Base-by-base conservation (phyloP, 2,329 filamentous ascomycete genomes). In the Lachnum nothofagi region DNA sequence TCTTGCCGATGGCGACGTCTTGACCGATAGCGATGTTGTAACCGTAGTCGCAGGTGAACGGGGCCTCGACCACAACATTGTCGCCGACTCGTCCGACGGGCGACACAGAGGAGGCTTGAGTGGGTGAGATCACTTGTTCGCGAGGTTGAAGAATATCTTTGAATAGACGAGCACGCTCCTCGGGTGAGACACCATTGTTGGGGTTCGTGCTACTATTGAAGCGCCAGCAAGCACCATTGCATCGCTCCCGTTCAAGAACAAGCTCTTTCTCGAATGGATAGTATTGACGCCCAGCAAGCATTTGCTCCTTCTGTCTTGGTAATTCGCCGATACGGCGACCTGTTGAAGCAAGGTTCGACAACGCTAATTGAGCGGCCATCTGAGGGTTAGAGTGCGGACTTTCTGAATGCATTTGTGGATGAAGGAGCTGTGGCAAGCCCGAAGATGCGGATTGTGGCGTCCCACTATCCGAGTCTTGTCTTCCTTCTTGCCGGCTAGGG, bases 291-390 rank as follows among this genome's bases (percentile, higher is more conserved):
- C 88, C 88, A 25, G 76, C 76, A 14, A 95, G 72, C 91, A 97
- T 97, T 65, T 93, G 89, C 52, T 94, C 86, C 68, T 93, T 93
- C 64, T 95, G 88, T n/a, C n/a, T n/a, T n/a, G n/a, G n/a, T n/a
- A 1, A 83, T 85, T 52, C 76, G 70, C 60, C 33, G 57, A n/a
- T n/a, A n/a, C n/a, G n/a, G 38, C 60, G 55, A 38, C 12, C 55
- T 20, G 54, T 54, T 12, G 55, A 62, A 38, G 61, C 62, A 40
- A 62, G 63, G 41, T 64, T 65, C 14, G 60, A 63, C 20, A 65
- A 53, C 8, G 60, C 62, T n/a, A 66, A 48, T 53, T 62, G 65
- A 27, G 60, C 65, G 29, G 60, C 57, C 39, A 61, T 51, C 42
- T 63, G 63, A 16, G 59, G 58, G 49, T 59, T 65, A 23, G 37